Percentiles rank a stretch among this genome's conserved stretches.
phyloP scores from a whole-genome alignment of 441 rosid genomes.

The Erodium texanum region DNA sequence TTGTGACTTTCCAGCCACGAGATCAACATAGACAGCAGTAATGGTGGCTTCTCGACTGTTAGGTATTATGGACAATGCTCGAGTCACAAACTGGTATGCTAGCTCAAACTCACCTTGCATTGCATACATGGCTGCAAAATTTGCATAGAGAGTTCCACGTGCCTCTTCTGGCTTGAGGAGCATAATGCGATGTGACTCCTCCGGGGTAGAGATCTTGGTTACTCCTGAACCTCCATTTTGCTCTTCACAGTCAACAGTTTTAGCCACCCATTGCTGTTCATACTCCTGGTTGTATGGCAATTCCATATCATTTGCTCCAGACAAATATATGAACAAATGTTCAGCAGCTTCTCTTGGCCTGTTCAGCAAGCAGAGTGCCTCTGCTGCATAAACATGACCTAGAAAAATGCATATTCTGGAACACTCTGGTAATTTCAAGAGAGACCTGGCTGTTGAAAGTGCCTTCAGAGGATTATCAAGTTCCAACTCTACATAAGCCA shows the following conservation, averaged over 20 bases:
- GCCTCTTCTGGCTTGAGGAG: constrained; percentile 83
- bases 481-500: constrained; percentile 79
- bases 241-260: constrained; percentile 59
- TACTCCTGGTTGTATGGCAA: constrained; percentile 55
- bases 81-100: constrained; percentile 45
- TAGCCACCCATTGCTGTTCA: constrained; percentile 42
- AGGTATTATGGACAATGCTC: constrained; percentile 51
- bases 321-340: constrained; percentile 56
- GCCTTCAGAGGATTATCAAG: constrained; percentile 77
- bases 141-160: constrained; percentile 61
- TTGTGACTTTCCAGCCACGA: constrained; percentile 60
- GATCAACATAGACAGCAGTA: constrained; percentile 70
- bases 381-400: constrained; percentile 77
- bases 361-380: constrained; percentile 85
- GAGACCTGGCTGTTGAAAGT: constrained; percentile 53
- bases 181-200: constrained; percentile 29
- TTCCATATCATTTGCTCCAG: constrained; percentile 48
- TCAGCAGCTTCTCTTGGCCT: constrained; percentile 71
- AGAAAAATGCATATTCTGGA: constrained; percentile 61
- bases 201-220: constrained; percentile 23
- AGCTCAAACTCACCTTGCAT: constrained; percentile 60
- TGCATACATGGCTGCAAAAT: constrained; percentile 61
- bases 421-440: constrained; percentile 58
- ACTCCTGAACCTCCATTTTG: constrained; percentile 41
- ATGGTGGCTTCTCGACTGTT: constrained; percentile 55